Evolutionary conservation across 257 asterid species (phyloP), one percentile per base, ranked within the genome.

Genomic region (Scutellaria baicalensis): DNA sequence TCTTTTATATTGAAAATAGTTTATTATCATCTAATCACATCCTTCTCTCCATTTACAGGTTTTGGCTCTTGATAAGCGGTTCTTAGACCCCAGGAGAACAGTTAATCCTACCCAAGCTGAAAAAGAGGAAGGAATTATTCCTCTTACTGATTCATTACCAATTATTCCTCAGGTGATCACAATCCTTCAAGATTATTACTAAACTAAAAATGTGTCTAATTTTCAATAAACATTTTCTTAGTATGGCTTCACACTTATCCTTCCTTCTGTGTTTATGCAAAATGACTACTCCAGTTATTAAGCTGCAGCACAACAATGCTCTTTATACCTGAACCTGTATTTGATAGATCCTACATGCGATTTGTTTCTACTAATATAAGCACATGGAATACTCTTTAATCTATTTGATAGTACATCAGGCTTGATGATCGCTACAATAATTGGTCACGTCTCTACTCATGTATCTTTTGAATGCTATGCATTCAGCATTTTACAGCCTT

Each of bases 101-200:
- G 68, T 88, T 67, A 94, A 94, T 79, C 99, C 99, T 63, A 77
- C 92, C 31, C 92, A 82, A 75, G 97, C 97, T 55, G 99, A 94
- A 86, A 94, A 94, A 79, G 99, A 94, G 92, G 99, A 94, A 84
- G 99, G 99, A 73, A 82, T 94, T 33, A 86, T 94, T 68, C 99
- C 99, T 56, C 97, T 94, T 71, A 85, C 97, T 52, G 99, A 94
- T 73, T 86, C 97, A 42, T 80, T 94, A 74, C 97, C 99, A 44
- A 86, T 94, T 69, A 89, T 88, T 80, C 96, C 99, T 31, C 97
- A 91, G 97, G 99, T 94, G 65, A 68, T 51, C 11, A 52, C 62
- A 63, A 59, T 70, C 70, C 16, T 7, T 69, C 18, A 9, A 50
- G 4, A 56, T 71, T 55, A 52, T 35, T 56, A 60, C 64, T 55